Conservation (phyloP, 345 rosid genomes). For the Trapa bicornis region DNA sequence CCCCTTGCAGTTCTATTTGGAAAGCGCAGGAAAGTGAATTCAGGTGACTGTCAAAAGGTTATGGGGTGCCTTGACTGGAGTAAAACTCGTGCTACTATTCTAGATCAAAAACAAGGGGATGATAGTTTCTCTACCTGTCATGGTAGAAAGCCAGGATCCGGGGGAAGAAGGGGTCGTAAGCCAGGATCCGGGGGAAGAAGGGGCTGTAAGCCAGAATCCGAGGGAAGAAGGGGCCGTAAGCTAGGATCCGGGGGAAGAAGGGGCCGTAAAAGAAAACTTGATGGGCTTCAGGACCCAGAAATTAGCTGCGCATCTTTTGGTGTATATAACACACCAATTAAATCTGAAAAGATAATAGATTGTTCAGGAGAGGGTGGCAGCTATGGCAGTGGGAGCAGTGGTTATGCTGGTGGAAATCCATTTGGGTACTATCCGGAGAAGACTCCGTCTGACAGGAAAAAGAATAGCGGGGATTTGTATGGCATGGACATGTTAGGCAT, state of each 20-base stretch:
- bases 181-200: too few relatives aligned
- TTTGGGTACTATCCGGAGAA: slow-evolving; percentile 18
- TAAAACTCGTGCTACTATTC: not conserved
- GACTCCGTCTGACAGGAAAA: slow-evolving; percentile 5
- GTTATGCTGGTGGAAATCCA: slow-evolving; percentile 7
- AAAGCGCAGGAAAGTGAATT: slow-evolving; percentile 9
- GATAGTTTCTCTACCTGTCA: slow-evolving; percentile 4
- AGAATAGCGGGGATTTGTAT: slow-evolving; percentile 23
- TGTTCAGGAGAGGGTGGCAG: slow-evolving; percentile 16
- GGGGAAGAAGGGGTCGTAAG: too few relatives aligned
- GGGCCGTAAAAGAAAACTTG: slow-evolving; percentile 21
- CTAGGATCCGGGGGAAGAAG: not conserved
- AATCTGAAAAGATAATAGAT: slow-evolving; percentile 11
- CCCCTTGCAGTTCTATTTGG: slow-evolving; percentile 40
- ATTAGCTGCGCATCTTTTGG: slow-evolving; percentile 21
- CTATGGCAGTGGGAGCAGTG: not conserved
- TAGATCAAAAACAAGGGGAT: slow-evolving; percentile 7
- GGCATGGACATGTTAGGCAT: slow-evolving; percentile 35
- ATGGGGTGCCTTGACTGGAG: not conserved
- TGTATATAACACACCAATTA: slow-evolving; percentile 21
- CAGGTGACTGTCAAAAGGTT: too few relatives aligned
- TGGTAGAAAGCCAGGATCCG: not conserved
- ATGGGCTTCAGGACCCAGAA: slow-evolving; percentile 39
- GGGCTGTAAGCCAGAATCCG: too few relatives aligned
- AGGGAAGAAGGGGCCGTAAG: too few relatives aligned